Base-by-base conservation (phyloP, 2,329 filamentous ascomycete species). In the Westerdykella sp. region DNA sequence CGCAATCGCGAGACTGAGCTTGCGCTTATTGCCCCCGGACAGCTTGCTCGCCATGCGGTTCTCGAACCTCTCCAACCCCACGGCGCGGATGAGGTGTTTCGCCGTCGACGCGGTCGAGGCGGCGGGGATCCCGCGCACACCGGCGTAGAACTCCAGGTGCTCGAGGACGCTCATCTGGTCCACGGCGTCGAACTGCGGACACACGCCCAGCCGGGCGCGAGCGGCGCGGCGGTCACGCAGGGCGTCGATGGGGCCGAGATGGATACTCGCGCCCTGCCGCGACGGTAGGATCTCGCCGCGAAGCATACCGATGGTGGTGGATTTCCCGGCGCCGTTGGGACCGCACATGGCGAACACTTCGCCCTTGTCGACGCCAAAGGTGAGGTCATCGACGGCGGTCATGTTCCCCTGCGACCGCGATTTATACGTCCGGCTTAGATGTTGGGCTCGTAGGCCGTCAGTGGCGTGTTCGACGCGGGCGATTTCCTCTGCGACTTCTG, bases 261-360 rank as follows among this genome's bases (percentile, higher is more conserved):
- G 75, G 11, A 95, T 80, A 43, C 88, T 83, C 28, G 87, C 86
- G 11, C 77, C 76, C 37, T 69, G 66, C 41, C 67, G 70, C 13
- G 78, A 80, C 0, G 88, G 87, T 39, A 80, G 80, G 35, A 90
- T 75, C 55, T 95, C 88, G 14, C 90, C 90, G 46, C 89, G 79
- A 50, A 96, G 87, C 43, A 95, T 74, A 2, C 83, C 86, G 53
- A 95, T 94, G 0, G 85, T 93, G 0, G 89, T 95, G 0, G 83
- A 87, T 59, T 95, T 95, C 40, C 90, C 90, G 0, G 89, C 90
- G 15, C 89, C 89, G 60, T 95, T 95, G 9, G 89, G 89, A 0
- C 90, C 90, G 0, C 96, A 76, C 0, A 96, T 74, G 0, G 88
- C 88, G 67, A 95, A 95, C 1, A 94, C 84, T 61, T 95, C 85